Evolutionary conservation across 495 filamentous ascomycete genomes (phyloP).

Genomic region (Aspergillus sclerotioniger): DNA sequence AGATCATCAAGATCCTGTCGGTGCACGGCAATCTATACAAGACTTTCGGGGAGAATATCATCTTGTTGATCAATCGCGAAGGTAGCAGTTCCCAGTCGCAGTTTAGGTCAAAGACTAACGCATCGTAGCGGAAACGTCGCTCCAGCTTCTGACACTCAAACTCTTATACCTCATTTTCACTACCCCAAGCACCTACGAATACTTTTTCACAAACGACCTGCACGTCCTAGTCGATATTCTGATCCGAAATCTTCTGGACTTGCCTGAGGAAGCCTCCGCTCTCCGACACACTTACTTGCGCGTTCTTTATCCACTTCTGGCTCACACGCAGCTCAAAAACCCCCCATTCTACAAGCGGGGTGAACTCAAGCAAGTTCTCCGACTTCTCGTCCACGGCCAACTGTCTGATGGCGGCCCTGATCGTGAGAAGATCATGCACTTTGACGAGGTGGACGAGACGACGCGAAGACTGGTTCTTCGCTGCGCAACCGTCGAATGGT

Average conservation of each 20-base stretch:
- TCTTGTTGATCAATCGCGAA: constrained; percentile 92
- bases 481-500: constrained; percentile 81
- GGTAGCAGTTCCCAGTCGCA: constrained; percentile 42
- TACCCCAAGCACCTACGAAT: constrained; percentile 85
- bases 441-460: constrained; percentile 86
- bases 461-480: constrained; percentile 80
- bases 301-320: constrained; percentile 84
- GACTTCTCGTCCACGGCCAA: constrained; percentile 55
- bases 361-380: constrained; percentile 74
- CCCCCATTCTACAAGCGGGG: constrained; percentile 88
- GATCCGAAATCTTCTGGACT: constrained; percentile 90
- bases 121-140: constrained; percentile 67
- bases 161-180: constrained; percentile 93
- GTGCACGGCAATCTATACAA: constrained; percentile 76
- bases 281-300: constrained; percentile 97
- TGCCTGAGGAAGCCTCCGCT: constrained; percentile 75
- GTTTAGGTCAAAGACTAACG: constrained; percentile 22
- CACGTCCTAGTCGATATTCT: constrained; percentile 94
- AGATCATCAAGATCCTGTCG: constrained; percentile 85
- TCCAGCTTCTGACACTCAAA: constrained; percentile 93
- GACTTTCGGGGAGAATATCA: constrained; percentile 97
- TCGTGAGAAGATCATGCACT: constrained; percentile 64
- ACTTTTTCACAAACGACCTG: constrained; percentile 97
- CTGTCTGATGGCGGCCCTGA: constrained; percentile 34
- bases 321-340: constrained; percentile 82